These are phyloP conservation scores for Podila minutissima DNA, from an alignment of 192 early-diverging fungal genomes.

Conservation along the genomic window DNA sequence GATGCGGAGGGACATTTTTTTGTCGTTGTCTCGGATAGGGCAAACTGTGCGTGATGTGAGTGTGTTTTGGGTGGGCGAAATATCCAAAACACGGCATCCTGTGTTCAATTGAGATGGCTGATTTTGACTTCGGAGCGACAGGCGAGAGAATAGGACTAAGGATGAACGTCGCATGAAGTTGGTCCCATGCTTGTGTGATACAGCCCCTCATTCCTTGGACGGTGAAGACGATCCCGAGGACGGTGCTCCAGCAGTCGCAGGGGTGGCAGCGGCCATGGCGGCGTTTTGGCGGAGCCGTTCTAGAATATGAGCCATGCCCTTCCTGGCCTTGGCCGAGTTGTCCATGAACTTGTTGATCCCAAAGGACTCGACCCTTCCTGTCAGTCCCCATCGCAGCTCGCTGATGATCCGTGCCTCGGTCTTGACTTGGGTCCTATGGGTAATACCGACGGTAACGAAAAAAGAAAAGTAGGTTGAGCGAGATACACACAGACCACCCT, in stretches of 20 bases:
- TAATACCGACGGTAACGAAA: not conserved
- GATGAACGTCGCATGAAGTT: too few species aligned
- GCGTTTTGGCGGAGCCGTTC: slow-evolving; percentile 59
- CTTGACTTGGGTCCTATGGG: slow-evolving; percentile 69
- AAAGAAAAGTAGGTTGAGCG: too few species aligned
- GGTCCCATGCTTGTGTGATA: too few species aligned
- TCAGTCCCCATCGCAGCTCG: slow-evolving; percentile 87
- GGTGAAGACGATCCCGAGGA: not conserved
- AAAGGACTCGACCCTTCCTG: slow-evolving; percentile 86
- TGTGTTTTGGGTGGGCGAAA: too few species aligned
- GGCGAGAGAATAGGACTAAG: too few species aligned
- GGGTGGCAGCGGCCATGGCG: not conserved
- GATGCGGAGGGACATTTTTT: too few species aligned
- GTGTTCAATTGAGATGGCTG: too few species aligned
- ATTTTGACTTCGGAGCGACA: too few species aligned
- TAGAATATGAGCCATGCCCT: slow-evolving; percentile 64
- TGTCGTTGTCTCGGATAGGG: too few species aligned
- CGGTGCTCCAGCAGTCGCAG: not conserved
- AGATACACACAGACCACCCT: too few species aligned
- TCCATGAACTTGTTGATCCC: slow-evolving; percentile 88
- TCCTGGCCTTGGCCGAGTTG: slow-evolving; percentile 70
- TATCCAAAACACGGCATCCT: too few species aligned
- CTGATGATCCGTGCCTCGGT: slow-evolving; percentile 92
- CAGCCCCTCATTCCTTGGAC: not conserved
- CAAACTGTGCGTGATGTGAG: too few species aligned